phyloP scores from a whole-genome alignment of 1,284 basidiomycete genomes.

The Apiotrichum gamsii region DNA sequence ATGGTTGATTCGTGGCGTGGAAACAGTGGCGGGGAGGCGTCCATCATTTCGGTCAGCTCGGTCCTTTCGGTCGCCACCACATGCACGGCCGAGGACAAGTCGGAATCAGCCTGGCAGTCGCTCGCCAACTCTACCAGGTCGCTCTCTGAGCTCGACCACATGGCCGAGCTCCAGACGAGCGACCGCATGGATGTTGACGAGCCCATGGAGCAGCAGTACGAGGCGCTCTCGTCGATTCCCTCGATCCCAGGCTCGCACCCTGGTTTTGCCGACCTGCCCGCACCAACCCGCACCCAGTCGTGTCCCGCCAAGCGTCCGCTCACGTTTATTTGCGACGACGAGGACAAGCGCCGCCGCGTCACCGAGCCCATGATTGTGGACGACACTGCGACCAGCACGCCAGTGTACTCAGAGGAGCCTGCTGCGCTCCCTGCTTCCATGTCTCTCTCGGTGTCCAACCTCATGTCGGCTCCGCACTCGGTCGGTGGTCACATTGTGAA shows the following conservation, averaged over 20 bases:
- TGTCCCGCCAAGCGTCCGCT: slow-evolving; percentile 37
- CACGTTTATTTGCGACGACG: slow-evolving; percentile 25
- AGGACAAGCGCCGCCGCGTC: slow-evolving; percentile 38
- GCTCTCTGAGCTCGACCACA: slow-evolving; percentile 25
- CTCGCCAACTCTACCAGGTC: slow-evolving; percentile 16
- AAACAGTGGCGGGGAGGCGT: slow-evolving; percentile 3
- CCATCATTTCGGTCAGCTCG: slow-evolving; percentile 13
- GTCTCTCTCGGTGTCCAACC: slow-evolving; percentile 28
- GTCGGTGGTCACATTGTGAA: slow-evolving; percentile 49
- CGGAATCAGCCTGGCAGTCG: slow-evolving; percentile 14
- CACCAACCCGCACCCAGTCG: slow-evolving; percentile 26
- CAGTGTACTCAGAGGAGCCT: slow-evolving; percentile 12
- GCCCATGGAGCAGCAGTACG: neutral
- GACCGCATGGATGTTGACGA: slow-evolving; percentile 36
- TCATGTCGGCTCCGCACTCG: slow-evolving; percentile 22
- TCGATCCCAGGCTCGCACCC: slow-evolving; percentile 10
- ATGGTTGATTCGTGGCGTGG: slow-evolving; percentile 20
- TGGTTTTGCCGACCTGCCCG: neutral
- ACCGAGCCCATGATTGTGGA: slow-evolving; percentile 39
- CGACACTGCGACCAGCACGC: slow-evolving; percentile 9
- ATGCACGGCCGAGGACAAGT: slow-evolving; percentile 14
- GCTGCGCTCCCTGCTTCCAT: slow-evolving; percentile 14
- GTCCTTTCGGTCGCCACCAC: slow-evolving; percentile 12
- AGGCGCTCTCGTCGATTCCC: slow-evolving; percentile 10
- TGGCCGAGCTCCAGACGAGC: slow-evolving; percentile 26